Evolutionary conservation across 148 eudicot genomes (phyloP).

Genomic region (Arbutus unedo): DNA sequence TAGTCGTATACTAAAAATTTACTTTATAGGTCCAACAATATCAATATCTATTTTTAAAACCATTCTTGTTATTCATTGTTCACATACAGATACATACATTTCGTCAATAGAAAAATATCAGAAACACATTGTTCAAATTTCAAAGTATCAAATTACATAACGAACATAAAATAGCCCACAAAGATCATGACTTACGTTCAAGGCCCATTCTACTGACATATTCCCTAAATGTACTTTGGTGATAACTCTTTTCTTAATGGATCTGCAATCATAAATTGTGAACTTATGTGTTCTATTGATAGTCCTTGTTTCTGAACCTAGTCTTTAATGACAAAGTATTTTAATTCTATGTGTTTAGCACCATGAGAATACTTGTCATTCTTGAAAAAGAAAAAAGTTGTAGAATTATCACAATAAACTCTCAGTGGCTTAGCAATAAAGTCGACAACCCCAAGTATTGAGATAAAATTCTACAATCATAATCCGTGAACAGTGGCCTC

Average conservation of each 20-base stretch:
- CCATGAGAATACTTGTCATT: neutral
- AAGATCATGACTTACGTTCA: too few relatives aligned
- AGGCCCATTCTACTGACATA: neutral
- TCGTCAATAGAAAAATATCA: too few relatives aligned
- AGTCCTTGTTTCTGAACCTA: neutral
- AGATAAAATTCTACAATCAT: neutral
- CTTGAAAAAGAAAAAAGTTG: neutral
- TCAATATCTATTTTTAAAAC: too few relatives aligned
- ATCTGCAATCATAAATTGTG: neutral
- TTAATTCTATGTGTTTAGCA: neutral
- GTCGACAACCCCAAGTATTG: neutral
- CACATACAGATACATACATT: too few relatives aligned
- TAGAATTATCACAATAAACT: neutral
- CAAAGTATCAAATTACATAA: too few relatives aligned
- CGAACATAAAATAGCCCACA: too few relatives aligned
- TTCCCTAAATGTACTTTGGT: neutral
- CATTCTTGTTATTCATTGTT: too few relatives aligned
- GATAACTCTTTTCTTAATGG: neutral
- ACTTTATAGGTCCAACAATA: too few relatives aligned
- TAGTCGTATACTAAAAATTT: too few relatives aligned
- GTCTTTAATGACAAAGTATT: neutral
- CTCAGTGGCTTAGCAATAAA: neutral
- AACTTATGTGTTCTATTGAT: neutral
- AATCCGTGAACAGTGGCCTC: slow-evolving; percentile 4
- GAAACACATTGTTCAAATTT: too few relatives aligned